Percentiles rank a stretch among this genome's conserved stretches.
Evolutionary conservation across 1,284 basidiomycete genomes (phyloP).

Genomic region (Cryptococcus sp.): DNA sequence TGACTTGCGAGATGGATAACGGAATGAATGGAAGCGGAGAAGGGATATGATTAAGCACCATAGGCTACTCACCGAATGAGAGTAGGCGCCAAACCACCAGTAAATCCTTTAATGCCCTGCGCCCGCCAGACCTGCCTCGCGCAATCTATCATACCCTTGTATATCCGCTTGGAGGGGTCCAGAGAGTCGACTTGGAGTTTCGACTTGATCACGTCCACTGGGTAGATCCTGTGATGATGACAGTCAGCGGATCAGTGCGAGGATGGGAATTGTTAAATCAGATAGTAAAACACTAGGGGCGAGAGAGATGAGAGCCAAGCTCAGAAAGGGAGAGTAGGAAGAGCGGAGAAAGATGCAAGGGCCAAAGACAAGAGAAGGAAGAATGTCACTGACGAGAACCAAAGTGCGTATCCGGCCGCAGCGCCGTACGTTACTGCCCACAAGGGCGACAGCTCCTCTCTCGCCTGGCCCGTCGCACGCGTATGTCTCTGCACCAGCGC

Average conservation of each 20-base stretch:
- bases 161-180: conserved; percentile 70
- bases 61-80: conserved; percentile 71
- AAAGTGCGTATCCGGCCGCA: conserved; percentile 61
- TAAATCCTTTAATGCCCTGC: conserved; percentile 84
- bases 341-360: not conserved
- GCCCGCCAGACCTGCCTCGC: conserved; percentile 75
- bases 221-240: conserved; percentile 67
- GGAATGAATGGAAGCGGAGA: not conserved
- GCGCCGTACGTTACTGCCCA: conserved; percentile 84
- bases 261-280: no score
- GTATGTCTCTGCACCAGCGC: conserved; percentile 85
- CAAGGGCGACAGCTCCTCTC: conserved; percentile 73
- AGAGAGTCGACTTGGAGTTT: conserved; percentile 94
- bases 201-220: conserved; percentile 92
- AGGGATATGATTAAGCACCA: not conserved
- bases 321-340: not conserved
- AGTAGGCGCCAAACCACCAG: conserved; percentile 84
- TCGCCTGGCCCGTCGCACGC: conserved; percentile 65
- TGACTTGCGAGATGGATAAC: no score
- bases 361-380: conserved; percentile 9
- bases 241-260: not conserved
- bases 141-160: conserved; percentile 78
- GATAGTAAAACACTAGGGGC: no score
- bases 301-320: no score
- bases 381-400: conserved; percentile 43